Evolutionary conservation across 2,329 filamentous ascomycete genomes (phyloP).

Genomic region (Pyrenophora teres): DNA sequence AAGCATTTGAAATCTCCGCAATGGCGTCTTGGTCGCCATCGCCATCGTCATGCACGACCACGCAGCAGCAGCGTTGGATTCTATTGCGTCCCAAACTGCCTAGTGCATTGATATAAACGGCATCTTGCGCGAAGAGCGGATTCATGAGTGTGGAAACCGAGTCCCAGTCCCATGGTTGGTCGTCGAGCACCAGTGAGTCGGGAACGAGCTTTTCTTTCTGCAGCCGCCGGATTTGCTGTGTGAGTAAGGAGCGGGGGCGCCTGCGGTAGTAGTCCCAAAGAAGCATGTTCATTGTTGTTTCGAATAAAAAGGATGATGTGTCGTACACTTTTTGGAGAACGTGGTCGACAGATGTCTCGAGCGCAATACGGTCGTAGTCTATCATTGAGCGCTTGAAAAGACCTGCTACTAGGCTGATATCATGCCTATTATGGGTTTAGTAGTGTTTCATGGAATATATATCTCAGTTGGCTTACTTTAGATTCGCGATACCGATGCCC

Average conservation of each 20-base stretch:
- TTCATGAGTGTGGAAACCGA: conserved; percentile 1
- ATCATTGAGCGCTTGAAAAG: conserved; percentile 4
- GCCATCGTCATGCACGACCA: not conserved
- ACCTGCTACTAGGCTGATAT: conserved; percentile 7
- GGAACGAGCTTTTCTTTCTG: conserved; percentile 3
- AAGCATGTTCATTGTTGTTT: conserved; percentile 9
- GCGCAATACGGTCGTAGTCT: not conserved
- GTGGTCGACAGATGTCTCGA: conserved; percentile 5
- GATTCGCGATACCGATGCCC: conserved; percentile 12
- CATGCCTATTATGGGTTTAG: not conserved
- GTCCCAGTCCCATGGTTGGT: conserved; percentile 5
- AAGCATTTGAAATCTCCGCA: not conserved
- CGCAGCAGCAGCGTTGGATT: not conserved
- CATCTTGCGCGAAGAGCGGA: conserved; percentile 1
- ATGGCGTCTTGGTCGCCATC: not conserved
- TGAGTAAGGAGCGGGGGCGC: conserved; percentile 1
- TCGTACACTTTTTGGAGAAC: conserved; percentile 2
- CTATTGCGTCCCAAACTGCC: conserved; percentile 7
- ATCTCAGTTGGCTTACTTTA: conserved; percentile 7
- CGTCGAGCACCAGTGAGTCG: not conserved
- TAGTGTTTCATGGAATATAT: not conserved
- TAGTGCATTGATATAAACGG: conserved; percentile 1
- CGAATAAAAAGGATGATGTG: conserved; percentile 6
- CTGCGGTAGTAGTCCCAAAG: conserved; percentile 9
- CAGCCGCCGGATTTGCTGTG: not conserved